Conservation (phyloP, 2,329 filamentous ascomycete species). For the Calonectria leucothoes region DNA sequence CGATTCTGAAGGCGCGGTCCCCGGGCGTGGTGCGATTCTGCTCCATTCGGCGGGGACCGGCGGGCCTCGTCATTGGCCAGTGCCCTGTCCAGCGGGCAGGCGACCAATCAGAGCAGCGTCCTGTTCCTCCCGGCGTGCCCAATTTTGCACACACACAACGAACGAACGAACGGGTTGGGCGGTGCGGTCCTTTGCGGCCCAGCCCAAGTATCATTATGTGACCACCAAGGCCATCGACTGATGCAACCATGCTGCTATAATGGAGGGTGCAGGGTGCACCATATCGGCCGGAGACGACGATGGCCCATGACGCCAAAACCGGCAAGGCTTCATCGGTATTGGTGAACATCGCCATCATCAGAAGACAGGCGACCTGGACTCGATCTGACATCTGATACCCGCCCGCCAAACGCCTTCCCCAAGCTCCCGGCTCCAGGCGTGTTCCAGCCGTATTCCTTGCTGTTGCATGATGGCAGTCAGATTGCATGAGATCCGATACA, state of each 20-base stretch:
- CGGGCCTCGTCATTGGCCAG: conserved; percentile 37
- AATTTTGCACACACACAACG: not conserved
- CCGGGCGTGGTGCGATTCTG: conserved; percentile 41
- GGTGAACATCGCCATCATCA: conserved; percentile 30
- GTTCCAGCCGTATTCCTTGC: conserved; percentile 8
- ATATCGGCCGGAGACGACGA: conserved; percentile 23
- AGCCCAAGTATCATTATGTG: conserved; percentile 1
- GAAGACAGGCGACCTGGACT: conserved; percentile 22
- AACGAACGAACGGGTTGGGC: not conserved
- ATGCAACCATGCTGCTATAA: conserved; percentile 19
- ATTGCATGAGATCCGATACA: conserved; percentile 25
- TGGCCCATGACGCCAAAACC: conserved; percentile 21
- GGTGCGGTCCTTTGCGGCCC: conserved; percentile 6
- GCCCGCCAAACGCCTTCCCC: conserved; percentile 2
- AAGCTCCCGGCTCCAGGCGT: conserved; percentile 4
- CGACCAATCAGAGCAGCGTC: conserved; percentile 22
- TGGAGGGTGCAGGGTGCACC: conserved; percentile 14
- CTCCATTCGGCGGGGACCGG: conserved; percentile 41
- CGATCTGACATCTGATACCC: conserved; percentile 21
- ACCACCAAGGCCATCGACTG: conserved; percentile 31
- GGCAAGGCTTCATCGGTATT: conserved; percentile 21
- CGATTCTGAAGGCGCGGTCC: conserved; percentile 35
- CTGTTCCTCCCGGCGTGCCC: conserved; percentile 39
- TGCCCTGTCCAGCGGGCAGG: conserved; percentile 12
- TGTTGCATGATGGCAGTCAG: conserved; percentile 17